A percentile compares a stretch with the other conserved stretches of the same genome.
Evolutionary conservation across 2,329 filamentous ascomycete genomes (phyloP).

Genomic region (Aureobasidium sp.): DNA sequence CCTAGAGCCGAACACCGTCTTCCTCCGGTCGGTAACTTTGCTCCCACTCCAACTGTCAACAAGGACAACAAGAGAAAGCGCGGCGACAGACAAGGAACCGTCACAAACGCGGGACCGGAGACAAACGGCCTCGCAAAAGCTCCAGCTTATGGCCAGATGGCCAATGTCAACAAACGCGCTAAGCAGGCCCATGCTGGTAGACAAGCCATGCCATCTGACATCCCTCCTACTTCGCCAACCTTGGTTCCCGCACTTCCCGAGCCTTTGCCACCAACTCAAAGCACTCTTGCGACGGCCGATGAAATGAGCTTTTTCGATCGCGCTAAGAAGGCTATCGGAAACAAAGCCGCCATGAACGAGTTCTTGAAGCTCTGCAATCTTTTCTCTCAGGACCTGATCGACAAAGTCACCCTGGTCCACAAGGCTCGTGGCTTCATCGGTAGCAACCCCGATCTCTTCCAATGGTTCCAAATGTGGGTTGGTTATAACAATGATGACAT

Average conservation of each 20-base stretch:
- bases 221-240: slow-evolving; percentile 67
- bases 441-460: slow-evolving; percentile 79
- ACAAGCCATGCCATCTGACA: slow-evolving; percentile 49
- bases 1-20: slow-evolving; percentile 47
- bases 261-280: slow-evolving; percentile 69
- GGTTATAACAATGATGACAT: slow-evolving; percentile 69
- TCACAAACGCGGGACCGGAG: slow-evolving; percentile 8
- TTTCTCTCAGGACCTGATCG: slow-evolving; percentile 87
- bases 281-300: slow-evolving; percentile 67
- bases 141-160: slow-evolving; percentile 10
- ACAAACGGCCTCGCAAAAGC: slow-evolving; percentile 6
- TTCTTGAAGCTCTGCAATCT: slow-evolving; percentile 96
- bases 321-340: slow-evolving; percentile 91
- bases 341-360: slow-evolving; percentile 86
- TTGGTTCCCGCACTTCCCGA: slow-evolving; percentile 82
- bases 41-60: slow-evolving; percentile 69
- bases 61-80: slow-evolving; percentile 65
- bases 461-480: slow-evolving; percentile 79
- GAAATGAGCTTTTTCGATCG: slow-evolving; percentile 92
- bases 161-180: slow-evolving; percentile 46
- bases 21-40: slow-evolving; percentile 92
- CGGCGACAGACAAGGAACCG: slow-evolving; percentile 15
- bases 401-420: slow-evolving; percentile 71
- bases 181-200: slow-evolving; percentile 63
- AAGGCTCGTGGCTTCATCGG: slow-evolving; percentile 82